Evolutionary conservation across 2,329 filamentous ascomycete genomes (phyloP).

Genomic region (Phialophora chinensis): DNA sequence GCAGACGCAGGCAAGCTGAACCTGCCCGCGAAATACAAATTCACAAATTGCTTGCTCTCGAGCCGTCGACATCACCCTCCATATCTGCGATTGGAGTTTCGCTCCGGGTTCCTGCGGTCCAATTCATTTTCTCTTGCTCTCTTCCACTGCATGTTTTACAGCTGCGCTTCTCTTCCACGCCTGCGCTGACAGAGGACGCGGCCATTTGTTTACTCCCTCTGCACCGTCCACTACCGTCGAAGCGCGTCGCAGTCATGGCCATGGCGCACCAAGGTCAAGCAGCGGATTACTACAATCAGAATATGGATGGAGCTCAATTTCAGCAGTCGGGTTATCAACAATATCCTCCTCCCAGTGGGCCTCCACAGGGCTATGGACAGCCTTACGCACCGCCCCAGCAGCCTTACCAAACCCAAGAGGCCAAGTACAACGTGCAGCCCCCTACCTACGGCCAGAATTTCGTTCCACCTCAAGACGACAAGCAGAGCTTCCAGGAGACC

Average conservation of each 20-base stretch:
- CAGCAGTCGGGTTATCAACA: slow-evolving; percentile 30
- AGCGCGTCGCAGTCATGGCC: slow-evolving; percentile 31
- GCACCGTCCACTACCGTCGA: not conserved
- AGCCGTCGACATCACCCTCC: not conserved
- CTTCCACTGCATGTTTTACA: not conserved
- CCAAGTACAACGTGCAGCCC: slow-evolving; percentile 40
- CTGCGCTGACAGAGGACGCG: not conserved
- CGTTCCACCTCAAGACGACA: slow-evolving; percentile 49
- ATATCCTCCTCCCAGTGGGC: slow-evolving; percentile 24
- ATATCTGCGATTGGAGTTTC: not conserved
- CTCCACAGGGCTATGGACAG: slow-evolving; percentile 33
- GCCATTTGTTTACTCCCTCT: not conserved
- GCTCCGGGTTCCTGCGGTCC: not conserved
- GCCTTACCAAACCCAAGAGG: slow-evolving; percentile 30
- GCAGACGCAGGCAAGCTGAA: slow-evolving; percentile 1
- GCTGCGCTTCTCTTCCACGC: not conserved
- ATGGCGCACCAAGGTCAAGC: slow-evolving; percentile 40
- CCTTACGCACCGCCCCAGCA: slow-evolving; percentile 29
- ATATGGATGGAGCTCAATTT: slow-evolving; percentile 17
- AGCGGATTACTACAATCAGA: slow-evolving; percentile 37
- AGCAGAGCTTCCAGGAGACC: slow-evolving; percentile 72
- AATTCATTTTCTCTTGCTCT: not conserved
- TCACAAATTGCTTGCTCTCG: not conserved
- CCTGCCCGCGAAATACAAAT: slow-evolving; percentile 5
- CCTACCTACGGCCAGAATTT: slow-evolving; percentile 50